These are phyloP conservation scores for Triangularia setosa DNA, from an alignment of 2,329 filamentous ascomycete species.

Conservation along the genomic window DNA sequence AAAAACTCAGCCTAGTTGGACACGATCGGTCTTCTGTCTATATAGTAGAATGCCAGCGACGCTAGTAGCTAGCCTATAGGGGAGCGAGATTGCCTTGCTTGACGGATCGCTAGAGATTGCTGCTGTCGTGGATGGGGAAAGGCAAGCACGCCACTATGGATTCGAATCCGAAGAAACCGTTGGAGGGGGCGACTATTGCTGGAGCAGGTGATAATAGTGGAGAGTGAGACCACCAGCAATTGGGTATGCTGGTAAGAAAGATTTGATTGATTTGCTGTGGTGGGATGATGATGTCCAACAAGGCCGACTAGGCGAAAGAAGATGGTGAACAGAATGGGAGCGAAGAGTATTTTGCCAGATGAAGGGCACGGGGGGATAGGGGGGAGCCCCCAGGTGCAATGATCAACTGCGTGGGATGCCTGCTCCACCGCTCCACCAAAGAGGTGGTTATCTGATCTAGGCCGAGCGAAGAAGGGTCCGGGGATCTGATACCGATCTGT, in stretches of 20 bases:
- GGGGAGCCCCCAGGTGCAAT: background rate
- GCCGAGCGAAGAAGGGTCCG: slow-evolving; percentile 6
- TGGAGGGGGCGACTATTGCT: background rate
- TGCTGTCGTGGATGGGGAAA: background rate
- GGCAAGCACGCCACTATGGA: slow-evolving; percentile 16
- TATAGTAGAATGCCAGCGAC: background rate
- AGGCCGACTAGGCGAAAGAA: background rate
- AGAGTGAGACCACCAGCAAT: slow-evolving; percentile 5
- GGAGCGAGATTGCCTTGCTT: background rate
- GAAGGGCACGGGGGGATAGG: background rate
- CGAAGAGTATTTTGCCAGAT: background rate
- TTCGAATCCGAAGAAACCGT: slow-evolving; percentile 1
- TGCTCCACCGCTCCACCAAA: slow-evolving; percentile 10
- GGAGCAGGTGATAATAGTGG: background rate
- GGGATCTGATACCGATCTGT: slow-evolving; percentile 7
- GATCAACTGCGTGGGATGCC: background rate
- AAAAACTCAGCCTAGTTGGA: background rate
- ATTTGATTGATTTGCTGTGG: background rate
- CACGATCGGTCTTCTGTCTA: background rate
- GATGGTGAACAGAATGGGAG: background rate
- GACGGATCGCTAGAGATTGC: background rate
- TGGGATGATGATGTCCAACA: background rate
- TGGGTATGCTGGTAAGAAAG: background rate
- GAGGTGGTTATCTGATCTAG: slow-evolving; percentile 20
- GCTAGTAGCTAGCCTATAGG: background rate